These are phyloP conservation scores for Yamadazyma atlantica DNA, from an alignment of 1,139 yeast genomes.

Conservation along the genomic window DNA sequence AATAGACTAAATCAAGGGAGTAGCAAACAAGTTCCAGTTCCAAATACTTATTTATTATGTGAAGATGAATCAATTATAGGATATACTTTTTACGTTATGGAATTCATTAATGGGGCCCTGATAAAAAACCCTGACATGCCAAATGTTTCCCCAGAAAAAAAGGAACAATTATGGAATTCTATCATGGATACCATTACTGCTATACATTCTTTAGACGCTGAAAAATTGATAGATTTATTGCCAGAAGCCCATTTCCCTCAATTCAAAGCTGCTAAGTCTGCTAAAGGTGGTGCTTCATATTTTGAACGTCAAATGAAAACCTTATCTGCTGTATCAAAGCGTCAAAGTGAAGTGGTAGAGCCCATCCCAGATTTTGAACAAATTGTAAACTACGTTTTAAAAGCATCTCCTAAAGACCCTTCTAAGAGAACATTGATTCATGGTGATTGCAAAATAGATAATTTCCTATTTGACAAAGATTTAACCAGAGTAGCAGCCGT, in stretches of 20 bases:
- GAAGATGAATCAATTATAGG: conserved; percentile 53
- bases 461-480: conserved; percentile 53
- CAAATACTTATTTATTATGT: conserved; percentile 46
- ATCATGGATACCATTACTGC: conserved; percentile 52
- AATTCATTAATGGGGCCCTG: conserved; percentile 57
- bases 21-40: conserved; percentile 45
- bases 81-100: conserved; percentile 59
- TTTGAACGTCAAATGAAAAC: conserved; percentile 59
- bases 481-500: conserved; percentile 55
- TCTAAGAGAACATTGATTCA: conserved; percentile 51
- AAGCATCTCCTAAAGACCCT: conserved; percentile 50
- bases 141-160: conserved; percentile 24
- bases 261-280: conserved; percentile 29
- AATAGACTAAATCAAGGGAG: conserved; percentile 27
- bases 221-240: conserved; percentile 40
- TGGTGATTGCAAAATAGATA: conserved; percentile 70
- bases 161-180: conserved; percentile 45
- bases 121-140: conserved; percentile 58
- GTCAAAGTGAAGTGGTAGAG: conserved; percentile 53
- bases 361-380: conserved; percentile 51
- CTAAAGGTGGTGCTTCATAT: conserved; percentile 28
- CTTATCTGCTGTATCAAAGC: conserved; percentile 43
- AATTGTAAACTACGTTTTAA: conserved; percentile 43
- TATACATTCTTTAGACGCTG: conserved; percentile 54
- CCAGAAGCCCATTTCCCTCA: conserved; percentile 51